Evolutionary conservation across 2,329 filamentous ascomycete genomes (phyloP).

Genomic region (Xylariaceae sp.): DNA sequence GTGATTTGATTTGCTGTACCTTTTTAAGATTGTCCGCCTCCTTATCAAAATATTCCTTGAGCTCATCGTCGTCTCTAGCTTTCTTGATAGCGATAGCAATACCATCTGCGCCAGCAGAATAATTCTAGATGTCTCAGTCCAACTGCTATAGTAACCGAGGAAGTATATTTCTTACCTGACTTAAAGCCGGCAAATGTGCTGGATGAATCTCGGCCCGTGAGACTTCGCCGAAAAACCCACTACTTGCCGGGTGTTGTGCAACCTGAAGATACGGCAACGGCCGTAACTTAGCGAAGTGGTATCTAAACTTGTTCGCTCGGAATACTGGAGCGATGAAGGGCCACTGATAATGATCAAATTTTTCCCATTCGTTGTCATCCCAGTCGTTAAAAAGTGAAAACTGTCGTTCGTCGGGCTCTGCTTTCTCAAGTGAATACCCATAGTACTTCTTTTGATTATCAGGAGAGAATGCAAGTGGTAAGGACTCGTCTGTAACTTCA

Average conservation of each 20-base stretch:
- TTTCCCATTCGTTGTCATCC: not conserved
- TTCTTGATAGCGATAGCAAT: slow-evolving; percentile 8
- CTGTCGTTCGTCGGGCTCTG: too few relatives aligned
- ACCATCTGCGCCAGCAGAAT: not conserved
- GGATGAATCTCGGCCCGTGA: not conserved
- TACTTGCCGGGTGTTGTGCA: not conserved
- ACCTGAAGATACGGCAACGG: not conserved
- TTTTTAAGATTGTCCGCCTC: slow-evolving; percentile 4
- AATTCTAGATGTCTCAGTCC: too few relatives aligned
- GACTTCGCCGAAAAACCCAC: slow-evolving; percentile 7
- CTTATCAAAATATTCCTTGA: slow-evolving; percentile 1
- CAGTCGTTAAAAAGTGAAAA: not conserved
- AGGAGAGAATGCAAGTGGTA: too few relatives aligned
- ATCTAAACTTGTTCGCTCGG: slow-evolving; percentile 1
- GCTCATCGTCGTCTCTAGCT: not conserved
- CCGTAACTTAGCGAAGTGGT: not conserved
- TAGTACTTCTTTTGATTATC: too few relatives aligned
- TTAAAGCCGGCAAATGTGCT: not conserved
- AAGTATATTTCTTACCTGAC: not conserved
- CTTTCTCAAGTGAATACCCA: too few relatives aligned
- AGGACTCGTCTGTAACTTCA: too few relatives aligned
- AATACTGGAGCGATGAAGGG: slow-evolving; percentile 1
- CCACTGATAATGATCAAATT: not conserved
- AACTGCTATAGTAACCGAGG: not conserved
- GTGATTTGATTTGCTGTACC: not conserved